phyloP scores from a whole-genome alignment of 768 basidiomycete genomes.

The Serendipita sp. region DNA sequence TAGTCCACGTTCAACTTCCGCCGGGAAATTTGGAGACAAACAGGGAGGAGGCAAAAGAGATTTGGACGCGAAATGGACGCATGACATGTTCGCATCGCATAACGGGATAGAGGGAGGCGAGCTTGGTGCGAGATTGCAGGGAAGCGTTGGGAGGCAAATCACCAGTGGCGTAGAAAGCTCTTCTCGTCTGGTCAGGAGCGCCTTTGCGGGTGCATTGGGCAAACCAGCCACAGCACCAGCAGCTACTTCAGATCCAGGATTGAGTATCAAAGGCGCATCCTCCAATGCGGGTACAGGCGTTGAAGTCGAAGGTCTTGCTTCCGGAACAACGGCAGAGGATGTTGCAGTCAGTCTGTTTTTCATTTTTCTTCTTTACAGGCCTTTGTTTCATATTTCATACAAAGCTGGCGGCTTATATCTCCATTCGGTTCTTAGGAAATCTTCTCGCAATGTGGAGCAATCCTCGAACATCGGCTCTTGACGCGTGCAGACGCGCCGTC shows the following conservation, averaged over 20 bases:
- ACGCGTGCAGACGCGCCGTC: constrained; percentile 18
- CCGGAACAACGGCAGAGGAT: constrained; percentile 68
- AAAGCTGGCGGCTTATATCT: neutral
- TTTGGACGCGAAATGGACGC: constrained; percentile 50
- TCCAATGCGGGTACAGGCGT: constrained; percentile 45
- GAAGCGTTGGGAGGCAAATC: constrained; percentile 27
- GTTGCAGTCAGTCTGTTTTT: constrained; percentile 36
- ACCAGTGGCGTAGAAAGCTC: neutral
- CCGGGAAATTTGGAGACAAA: neutral
- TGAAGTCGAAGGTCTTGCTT: constrained; percentile 55
- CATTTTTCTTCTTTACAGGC: neutral
- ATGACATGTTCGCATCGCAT: constrained; percentile 50
- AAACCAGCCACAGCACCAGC: constrained; percentile 37
- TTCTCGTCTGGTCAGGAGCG: neutral
- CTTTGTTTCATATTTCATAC: neutral
- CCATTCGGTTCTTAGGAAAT: constrained; percentile 47
- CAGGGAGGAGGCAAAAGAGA: constrained; percentile 33
- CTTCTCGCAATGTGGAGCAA: constrained; percentile 60
- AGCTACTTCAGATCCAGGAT: constrained; percentile 22
- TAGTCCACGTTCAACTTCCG: neutral
- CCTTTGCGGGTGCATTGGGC: constrained; percentile 32
- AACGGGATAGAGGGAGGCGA: constrained; percentile 27
- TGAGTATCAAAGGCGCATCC: constrained; percentile 60
- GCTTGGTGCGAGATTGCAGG: constrained; percentile 41
- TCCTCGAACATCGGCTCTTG: constrained; percentile 21